Conservation (phyloP, 768 basidiomycete species). For the Dioszegia crocea region DNA sequence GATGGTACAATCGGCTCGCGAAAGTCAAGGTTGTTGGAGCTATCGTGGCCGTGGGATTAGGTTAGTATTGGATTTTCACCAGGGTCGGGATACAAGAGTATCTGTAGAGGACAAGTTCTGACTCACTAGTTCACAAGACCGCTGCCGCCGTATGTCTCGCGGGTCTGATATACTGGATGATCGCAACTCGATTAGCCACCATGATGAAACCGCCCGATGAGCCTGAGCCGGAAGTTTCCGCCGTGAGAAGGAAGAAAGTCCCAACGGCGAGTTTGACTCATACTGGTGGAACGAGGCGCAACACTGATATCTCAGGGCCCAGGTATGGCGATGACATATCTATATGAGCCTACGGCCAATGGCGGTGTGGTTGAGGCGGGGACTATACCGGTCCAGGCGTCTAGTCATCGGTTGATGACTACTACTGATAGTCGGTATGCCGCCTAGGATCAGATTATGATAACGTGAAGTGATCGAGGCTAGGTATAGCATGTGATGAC, state of each 20-base stretch:
- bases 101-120: too few relatives aligned
- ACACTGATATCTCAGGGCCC: constrained; percentile 25
- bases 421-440: constrained; percentile 36
- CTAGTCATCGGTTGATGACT: constrained; percentile 35
- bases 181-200: constrained; percentile 27
- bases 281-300: background rate
- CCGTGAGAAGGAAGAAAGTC: constrained; percentile 24
- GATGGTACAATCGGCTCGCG: constrained; percentile 34
- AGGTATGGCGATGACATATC: constrained; percentile 43
- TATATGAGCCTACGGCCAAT: constrained; percentile 26
- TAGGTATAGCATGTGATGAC: too few relatives aligned
- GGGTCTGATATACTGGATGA: constrained; percentile 30
- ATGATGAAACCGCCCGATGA: constrained; percentile 21
- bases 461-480: background rate
- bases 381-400: constrained; percentile 33
- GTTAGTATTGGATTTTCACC: constrained; percentile 21
- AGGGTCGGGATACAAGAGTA: too few relatives aligned
- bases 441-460: constrained; percentile 12
- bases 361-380: constrained; percentile 21
- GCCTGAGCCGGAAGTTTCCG: constrained; percentile 20
- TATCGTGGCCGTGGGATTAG: constrained; percentile 34
- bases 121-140: constrained; percentile 26
- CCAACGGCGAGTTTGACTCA: constrained; percentile 24
- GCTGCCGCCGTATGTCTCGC: constrained; percentile 28
- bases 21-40: constrained; percentile 33